These are phyloP conservation scores for Dendrostoma leiphaemia DNA, from an alignment of 2,329 filamentous ascomycete species.

Conservation along the genomic window DNA sequence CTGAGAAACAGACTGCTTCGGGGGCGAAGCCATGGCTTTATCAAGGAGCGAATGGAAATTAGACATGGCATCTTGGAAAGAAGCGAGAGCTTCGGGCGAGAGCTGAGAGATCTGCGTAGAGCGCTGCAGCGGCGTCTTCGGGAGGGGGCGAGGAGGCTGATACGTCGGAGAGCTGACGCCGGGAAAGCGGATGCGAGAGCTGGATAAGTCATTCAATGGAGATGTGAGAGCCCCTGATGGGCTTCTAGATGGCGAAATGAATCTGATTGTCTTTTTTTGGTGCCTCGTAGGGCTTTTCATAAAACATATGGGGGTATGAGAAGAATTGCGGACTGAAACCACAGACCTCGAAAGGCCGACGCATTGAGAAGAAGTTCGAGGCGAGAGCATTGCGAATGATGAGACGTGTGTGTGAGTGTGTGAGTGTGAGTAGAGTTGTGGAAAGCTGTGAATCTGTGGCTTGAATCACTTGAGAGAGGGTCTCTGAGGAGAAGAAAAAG, in stretches of 20 bases:
- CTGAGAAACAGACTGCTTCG: not conserved
- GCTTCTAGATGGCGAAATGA: not conserved
- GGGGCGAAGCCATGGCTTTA: not conserved
- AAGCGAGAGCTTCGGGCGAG: not conserved
- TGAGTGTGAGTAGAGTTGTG: not conserved
- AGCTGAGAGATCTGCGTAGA: not conserved
- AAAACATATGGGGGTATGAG: not conserved
- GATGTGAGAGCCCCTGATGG: not conserved
- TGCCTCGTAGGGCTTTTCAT: not conserved
- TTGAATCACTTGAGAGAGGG: not conserved
- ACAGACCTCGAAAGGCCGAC: conserved; percentile 2
- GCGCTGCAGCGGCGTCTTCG: not conserved
- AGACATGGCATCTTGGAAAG: not conserved
- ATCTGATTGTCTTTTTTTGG: conserved; percentile 5
- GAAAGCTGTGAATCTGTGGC: not conserved
- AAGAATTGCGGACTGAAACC: not conserved
- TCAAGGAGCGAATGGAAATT: not conserved
- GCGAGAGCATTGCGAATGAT: conserved; percentile 2
- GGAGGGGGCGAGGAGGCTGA: not conserved
- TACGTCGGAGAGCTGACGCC: not conserved
- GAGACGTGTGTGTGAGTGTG: not conserved
- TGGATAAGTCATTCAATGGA: not conserved
- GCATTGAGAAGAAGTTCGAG: not conserved
- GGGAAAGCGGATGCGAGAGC: not conserved
- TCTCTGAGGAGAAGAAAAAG: not conserved